Evolutionary conservation across 176 grass and related monocot genomes (phyloP).

Genomic region (Zea luxurians): DNA sequence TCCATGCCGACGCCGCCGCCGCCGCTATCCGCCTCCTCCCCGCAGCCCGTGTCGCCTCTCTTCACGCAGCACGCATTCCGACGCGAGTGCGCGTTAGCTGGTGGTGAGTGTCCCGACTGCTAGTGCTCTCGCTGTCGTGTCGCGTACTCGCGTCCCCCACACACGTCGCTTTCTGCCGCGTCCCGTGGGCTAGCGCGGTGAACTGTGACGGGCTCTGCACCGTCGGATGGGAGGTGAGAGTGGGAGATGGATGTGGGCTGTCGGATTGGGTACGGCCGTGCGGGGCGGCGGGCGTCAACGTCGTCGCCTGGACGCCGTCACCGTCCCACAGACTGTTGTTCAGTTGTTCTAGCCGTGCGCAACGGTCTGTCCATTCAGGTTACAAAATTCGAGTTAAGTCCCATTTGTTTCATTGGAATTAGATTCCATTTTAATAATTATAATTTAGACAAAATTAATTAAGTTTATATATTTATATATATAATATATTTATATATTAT

Average conservation of each 20-base stretch:
- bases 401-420: no score
- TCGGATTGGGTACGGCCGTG: neutral
- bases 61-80: slow-evolving; percentile 18
- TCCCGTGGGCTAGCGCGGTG: neutral
- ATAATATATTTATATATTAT: no score
- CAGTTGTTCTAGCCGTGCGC: neutral
- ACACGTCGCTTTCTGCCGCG: neutral
- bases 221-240: neutral
- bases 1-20: slow-evolving; percentile 47
- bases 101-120: neutral
- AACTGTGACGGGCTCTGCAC: neutral
- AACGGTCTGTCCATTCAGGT: neutral
- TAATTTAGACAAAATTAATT: no score
- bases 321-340: neutral
- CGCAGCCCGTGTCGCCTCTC: neutral
- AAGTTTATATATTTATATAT: no score
- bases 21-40: neutral
- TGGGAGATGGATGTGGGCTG: neutral
- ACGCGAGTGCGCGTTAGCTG: neutral
- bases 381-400: no score
- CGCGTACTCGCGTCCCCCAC: neutral
- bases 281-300: slow-evolving; percentile 9
- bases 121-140: slow-evolving; percentile 5
- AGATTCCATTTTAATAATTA: no score
- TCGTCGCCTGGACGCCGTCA: neutral